Percentiles rank a stretch among this genome's conserved stretches.
phyloP scores from a whole-genome alignment of 805 yeast genomes.

The Jamesozyma jinghongensis region DNA sequence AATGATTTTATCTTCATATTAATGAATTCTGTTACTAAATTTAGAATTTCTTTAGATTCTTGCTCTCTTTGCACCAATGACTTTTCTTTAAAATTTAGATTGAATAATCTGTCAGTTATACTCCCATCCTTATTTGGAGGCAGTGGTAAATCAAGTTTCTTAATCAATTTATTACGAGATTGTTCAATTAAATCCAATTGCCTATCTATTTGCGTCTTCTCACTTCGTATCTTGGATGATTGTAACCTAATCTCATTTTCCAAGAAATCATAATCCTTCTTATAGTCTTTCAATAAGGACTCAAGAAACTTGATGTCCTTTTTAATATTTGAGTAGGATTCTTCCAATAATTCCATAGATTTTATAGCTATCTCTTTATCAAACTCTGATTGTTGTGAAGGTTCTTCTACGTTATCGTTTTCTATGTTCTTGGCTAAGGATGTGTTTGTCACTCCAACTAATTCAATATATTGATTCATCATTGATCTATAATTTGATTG shows the following conservation, averaged over 20 bases:
- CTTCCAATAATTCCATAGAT: conserved; percentile 9
- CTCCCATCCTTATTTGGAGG: conserved; percentile 3
- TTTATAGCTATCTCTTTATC: conserved; percentile 1
- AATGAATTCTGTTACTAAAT: conserved; percentile 19
- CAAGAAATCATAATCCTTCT: conserved; percentile 21
- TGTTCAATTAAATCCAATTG: conserved; percentile 9
- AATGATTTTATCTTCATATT: conserved; percentile 17
- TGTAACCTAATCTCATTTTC: conserved; percentile 16
- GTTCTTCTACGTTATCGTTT: not conserved
- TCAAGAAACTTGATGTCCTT: conserved; percentile 17
- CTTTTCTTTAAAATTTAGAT: conserved; percentile 6
- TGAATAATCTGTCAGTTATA: conserved; percentile 9
- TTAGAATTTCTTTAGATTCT: conserved; percentile 12
- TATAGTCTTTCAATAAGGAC: conserved; percentile 13
- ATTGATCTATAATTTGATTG: conserved; percentile 10
- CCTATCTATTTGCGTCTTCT: conserved; percentile 8
- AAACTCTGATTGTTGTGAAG: not conserved
- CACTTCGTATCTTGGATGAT: conserved; percentile 8
- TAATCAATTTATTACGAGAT: conserved; percentile 7
- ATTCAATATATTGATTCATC: conserved; percentile 19
- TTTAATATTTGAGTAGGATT: conserved; percentile 6
- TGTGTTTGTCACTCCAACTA: conserved; percentile 20
- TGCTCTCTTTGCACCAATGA: conserved; percentile 2
- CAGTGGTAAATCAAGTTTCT: conserved; percentile 2
- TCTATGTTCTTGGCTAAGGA: conserved; percentile 7